Percentiles rank a stretch among this genome's conserved stretches.
Conservation (phyloP, 129 eudicot genomes). For the Calendula officinalis region DNA sequence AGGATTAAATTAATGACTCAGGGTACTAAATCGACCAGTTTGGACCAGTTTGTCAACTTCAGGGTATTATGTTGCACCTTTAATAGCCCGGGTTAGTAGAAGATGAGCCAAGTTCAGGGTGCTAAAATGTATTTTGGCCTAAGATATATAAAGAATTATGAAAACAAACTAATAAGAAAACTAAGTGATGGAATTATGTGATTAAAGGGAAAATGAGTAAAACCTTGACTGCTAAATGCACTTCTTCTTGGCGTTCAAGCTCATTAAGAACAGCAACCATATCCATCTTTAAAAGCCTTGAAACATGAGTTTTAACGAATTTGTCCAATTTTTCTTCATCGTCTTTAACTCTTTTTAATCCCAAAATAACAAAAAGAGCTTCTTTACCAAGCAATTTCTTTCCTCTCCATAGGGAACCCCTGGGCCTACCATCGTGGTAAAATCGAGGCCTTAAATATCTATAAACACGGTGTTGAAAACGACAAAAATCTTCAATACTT, state of each 20-base stretch:
- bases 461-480: constrained; percentile 2
- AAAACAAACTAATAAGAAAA: constrained; percentile 12
- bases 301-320: constrained; percentile 71
- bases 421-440: constrained; percentile 89
- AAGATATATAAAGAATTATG: background rate
- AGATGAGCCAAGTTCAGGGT: no score
- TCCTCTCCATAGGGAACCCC: constrained; percentile 95
- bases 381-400: constrained; percentile 89
- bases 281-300: constrained; percentile 84
- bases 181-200: background rate
- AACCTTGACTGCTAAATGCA: constrained; percentile 81
- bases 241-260: constrained; percentile 89
- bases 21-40: no score
- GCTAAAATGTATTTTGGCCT: no score
- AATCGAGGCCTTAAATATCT: constrained; percentile 14
- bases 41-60: no score
- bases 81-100: no score
- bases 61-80: no score
- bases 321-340: constrained; percentile 64
- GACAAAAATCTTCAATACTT: background rate
- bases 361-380: constrained; percentile 75
- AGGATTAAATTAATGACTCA: no score
- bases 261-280: constrained; percentile 78
- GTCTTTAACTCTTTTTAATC: constrained; percentile 67
- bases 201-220: constrained; percentile 8